These are phyloP conservation scores for Heracleum sosnowskyi DNA, from an alignment of 129 eudicot genomes.

Conservation along the genomic window DNA sequence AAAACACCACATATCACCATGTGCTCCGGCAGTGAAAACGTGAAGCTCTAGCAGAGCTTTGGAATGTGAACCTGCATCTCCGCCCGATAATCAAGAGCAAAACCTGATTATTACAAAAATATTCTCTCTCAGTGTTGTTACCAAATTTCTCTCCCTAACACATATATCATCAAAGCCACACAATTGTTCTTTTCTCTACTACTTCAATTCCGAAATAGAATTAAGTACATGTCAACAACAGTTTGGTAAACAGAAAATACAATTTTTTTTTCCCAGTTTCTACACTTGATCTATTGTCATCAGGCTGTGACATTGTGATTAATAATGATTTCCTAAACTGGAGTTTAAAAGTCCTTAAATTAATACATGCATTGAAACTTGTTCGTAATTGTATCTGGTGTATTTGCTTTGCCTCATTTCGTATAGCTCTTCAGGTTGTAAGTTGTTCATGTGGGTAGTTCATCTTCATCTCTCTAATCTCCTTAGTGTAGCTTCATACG, in stretches of 20 bases:
- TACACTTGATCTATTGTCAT: neutral
- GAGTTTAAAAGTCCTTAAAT: neutral
- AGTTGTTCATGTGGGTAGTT: neutral
- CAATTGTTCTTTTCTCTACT: neutral
- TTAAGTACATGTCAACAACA: neutral
- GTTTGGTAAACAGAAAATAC: neutral
- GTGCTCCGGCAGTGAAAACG: too few species aligned
- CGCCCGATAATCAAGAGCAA: too few species aligned
- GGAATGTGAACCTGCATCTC: too few species aligned
- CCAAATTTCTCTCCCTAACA: too few species aligned
- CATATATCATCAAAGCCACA: neutral
- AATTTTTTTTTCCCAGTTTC: neutral
- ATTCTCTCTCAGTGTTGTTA: too few species aligned
- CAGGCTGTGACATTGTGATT: neutral
- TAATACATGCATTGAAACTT: neutral
- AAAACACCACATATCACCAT: too few species aligned
- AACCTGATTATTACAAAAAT: too few species aligned
- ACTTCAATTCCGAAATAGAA: neutral
- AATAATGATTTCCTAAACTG: neutral
- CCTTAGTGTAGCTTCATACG: slow-evolving; percentile 38
- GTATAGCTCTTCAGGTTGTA: neutral
- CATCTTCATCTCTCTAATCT: neutral
- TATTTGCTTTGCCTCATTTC: neutral
- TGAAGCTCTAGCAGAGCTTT: too few species aligned
- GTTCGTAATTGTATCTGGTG: neutral